These are phyloP conservation scores for Cryoendolithus antarcticus DNA, from an alignment of 2,329 filamentous ascomycete species.

Conservation along the genomic window DNA sequence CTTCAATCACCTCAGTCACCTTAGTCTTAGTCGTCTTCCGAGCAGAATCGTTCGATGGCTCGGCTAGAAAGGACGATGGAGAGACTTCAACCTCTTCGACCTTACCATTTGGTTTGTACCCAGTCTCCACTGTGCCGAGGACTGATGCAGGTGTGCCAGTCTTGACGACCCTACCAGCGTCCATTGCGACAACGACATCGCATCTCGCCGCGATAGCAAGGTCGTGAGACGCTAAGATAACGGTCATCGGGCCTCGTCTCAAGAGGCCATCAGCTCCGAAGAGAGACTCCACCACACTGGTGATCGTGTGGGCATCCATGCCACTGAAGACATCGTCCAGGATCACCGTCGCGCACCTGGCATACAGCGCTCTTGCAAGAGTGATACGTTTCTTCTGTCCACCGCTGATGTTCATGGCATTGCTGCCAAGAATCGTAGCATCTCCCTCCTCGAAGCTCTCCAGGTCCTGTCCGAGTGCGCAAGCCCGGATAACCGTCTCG, in stretches of 20 bases:
- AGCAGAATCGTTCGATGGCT: too few species aligned
- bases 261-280: slow-evolving; percentile 35
- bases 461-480: slow-evolving; percentile 29
- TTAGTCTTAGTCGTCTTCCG: neutral
- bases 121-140: too few species aligned
- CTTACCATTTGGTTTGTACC: too few species aligned
- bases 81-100: too few species aligned
- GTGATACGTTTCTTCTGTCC: slow-evolving; percentile 33
- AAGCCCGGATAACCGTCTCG: slow-evolving; percentile 25
- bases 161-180: too few species aligned
- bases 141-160: too few species aligned
- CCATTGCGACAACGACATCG: too few species aligned
- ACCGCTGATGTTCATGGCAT: slow-evolving; percentile 20
- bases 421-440: slow-evolving; percentile 37
- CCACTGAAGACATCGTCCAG: slow-evolving; percentile 42
- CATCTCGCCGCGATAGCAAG: too few species aligned
- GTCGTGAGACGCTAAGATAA: slow-evolving; percentile 14
- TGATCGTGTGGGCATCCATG: slow-evolving; percentile 38
- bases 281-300: slow-evolving; percentile 35
- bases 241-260: slow-evolving; percentile 26
- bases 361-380: slow-evolving; percentile 35
- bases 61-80: too few species aligned
- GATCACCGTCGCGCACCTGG: slow-evolving; percentile 35
- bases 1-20: slow-evolving; percentile 14
- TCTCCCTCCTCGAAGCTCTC: slow-evolving; percentile 37